Evolutionary conservation across 345 rosid species (phyloP), one percentile per base, ranked within the genome.

Genomic region (Chamaenerion angustifolium): DNA sequence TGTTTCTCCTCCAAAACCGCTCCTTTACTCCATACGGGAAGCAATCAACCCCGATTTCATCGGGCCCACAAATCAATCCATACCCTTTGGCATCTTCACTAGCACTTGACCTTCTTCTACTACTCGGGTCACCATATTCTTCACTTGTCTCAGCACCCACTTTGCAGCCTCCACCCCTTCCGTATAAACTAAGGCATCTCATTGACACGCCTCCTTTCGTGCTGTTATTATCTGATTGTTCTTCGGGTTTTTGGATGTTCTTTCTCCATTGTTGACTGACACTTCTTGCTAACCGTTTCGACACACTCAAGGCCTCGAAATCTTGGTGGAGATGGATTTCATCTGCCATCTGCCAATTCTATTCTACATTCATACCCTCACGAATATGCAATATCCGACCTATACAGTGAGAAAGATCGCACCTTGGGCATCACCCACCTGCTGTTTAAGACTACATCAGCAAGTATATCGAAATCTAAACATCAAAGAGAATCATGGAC

Each of bases 111-210:
- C 82, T 75, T 71, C 94, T 83, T 66, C 85, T 74, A 48, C 68
- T 55, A 62, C 81, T 69, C 0, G 77, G 78, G 74, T 90, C 93
- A 55, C 83, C 95, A 47, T 62, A 80, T 51, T 82, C 96, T 21
- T 80, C 98, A 13, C 89, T 60, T 0, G 80, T 86, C 43, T 86
- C 96, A 43, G 96, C 93, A 14, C 88, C 85, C n/a, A 92, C 96
- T 74, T 76, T 92, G 79, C 98, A 92, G 14, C 95, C 98, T 31
- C 87, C 92, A 3, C 85, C 87, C 51, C 89, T 74, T 8, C 85
- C 80, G 54, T 82, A 72, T 12, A 90, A 54, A 50, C 79, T 68
- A 47, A 92, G 82, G 66, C 95, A 87, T 59, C 77, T 83, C 49
- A 80, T 42, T 0, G 81, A 76, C 56, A 84, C 65, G 48, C 98